These are phyloP conservation scores for Eimeria tenella DNA, from an alignment of 169 alveolate species.

Conservation along the genomic window DNA sequence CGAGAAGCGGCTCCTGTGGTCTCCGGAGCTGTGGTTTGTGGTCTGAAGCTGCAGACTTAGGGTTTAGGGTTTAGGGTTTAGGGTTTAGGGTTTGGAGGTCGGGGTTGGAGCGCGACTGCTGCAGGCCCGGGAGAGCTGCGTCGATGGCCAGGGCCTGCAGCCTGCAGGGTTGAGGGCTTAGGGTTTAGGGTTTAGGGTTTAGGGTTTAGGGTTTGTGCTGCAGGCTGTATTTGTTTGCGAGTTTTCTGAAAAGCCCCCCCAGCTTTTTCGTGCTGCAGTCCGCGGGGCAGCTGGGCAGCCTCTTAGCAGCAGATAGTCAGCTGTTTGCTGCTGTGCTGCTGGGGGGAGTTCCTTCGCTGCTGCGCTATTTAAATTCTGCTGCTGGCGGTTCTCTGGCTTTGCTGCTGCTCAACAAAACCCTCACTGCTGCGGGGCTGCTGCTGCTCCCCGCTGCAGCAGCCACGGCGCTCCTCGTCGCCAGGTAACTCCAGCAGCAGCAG, in stretches of 20 bases:
- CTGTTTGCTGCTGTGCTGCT: conserved; percentile 31
- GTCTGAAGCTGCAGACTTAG: not conserved
- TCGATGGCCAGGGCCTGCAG: too few relatives aligned
- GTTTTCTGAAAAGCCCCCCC: conserved; percentile 28
- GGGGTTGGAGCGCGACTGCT: not conserved
- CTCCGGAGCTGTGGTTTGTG: not conserved
- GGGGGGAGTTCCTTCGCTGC: conserved; percentile 13
- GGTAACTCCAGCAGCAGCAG: conserved; percentile 10
- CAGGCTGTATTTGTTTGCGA: conserved; percentile 21
- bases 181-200: conserved; percentile 34
- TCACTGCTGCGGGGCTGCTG: conserved; percentile 58
- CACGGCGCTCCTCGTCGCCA: conserved; percentile 52
- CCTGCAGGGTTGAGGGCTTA: not conserved
- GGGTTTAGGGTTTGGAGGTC: not conserved
- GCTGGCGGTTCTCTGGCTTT: conserved; percentile 41
- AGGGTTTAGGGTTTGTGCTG: not conserved
- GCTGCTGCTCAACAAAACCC: conserved; percentile 4
- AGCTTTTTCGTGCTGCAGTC: not conserved
- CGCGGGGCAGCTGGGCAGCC: conserved; percentile 5
- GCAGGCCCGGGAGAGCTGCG: too few relatives aligned
- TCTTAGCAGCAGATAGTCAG: conserved; percentile 24
- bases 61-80: conserved; percentile 27
- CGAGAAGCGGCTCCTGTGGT: too few relatives aligned
- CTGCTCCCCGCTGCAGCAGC: conserved; percentile 49
- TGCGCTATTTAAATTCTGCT: conserved; percentile 41